A percentile compares a stretch with the other conserved stretches of the same genome.
Conservation (phyloP, 2,329 filamentous ascomycete species). For the Leptographium radiaticola region DNA sequence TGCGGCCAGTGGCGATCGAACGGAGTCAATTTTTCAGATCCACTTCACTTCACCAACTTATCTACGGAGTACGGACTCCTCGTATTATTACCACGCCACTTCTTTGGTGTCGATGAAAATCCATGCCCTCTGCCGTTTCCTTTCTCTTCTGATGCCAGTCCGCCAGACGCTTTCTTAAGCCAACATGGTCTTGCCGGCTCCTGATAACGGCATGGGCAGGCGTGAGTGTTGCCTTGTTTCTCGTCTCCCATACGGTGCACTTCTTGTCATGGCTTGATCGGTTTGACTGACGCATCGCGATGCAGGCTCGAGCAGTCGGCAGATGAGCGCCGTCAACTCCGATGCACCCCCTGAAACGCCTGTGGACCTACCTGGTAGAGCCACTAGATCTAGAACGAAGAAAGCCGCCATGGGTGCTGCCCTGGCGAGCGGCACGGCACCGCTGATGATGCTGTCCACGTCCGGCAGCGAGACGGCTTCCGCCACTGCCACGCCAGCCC, state of each 20-base stretch:
- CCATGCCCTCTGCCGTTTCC: neutral
- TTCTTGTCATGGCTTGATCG: neutral
- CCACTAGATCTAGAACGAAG: conserved; percentile 2
- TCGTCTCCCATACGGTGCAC: too few relatives aligned
- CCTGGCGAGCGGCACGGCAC: conserved; percentile 11
- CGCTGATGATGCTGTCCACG: conserved; percentile 9
- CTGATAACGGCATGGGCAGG: neutral
- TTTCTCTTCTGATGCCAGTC: neutral
- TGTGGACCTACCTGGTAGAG: neutral
- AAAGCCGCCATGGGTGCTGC: neutral
- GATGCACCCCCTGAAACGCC: neutral
- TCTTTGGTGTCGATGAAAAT: neutral
- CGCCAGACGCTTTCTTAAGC: neutral
- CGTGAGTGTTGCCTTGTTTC: neutral
- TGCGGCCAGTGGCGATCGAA: neutral
- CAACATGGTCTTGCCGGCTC: neutral
- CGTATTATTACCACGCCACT: neutral
- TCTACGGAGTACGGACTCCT: too few relatives aligned
- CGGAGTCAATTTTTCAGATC: neutral
- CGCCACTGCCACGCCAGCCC: conserved; percentile 22
- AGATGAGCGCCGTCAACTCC: too few relatives aligned
- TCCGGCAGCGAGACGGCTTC: conserved; percentile 20
- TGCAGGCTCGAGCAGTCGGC: neutral
- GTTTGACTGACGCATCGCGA: neutral
- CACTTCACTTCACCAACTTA: too few relatives aligned